Conservation (phyloP, 2,329 filamentous ascomycete genomes). For the Verticillium nubilum region DNA sequence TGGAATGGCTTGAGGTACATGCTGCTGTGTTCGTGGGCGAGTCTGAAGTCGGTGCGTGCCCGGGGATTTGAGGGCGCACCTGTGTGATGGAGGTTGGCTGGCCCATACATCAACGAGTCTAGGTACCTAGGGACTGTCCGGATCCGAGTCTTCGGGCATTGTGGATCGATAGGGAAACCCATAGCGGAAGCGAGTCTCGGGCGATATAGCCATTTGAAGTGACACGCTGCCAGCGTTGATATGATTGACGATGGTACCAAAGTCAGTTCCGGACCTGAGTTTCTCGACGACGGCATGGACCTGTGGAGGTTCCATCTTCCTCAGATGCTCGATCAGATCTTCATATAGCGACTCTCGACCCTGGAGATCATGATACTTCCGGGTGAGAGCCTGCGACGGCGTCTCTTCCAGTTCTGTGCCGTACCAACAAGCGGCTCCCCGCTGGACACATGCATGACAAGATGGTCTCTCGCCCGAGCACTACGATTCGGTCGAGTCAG, state of each 20-base stretch:
- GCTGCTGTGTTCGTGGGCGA: constrained; percentile 11
- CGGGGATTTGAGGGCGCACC: not conserved
- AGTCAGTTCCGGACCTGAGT: constrained; percentile 27
- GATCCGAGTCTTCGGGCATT: constrained; percentile 13
- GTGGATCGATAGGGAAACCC: constrained; percentile 27
- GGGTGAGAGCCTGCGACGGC: not conserved
- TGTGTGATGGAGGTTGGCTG: constrained; percentile 7
- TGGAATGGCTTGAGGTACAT: constrained; percentile 30
- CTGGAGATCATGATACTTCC: not conserved
- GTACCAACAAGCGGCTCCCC: not conserved
- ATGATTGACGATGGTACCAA: constrained; percentile 23
- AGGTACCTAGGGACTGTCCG: constrained; percentile 22
- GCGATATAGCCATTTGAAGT: constrained; percentile 28
- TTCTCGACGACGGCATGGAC: constrained; percentile 25
- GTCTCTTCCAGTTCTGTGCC: not conserved
- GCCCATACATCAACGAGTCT: constrained; percentile 19
- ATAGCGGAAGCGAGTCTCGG: constrained; percentile 31
- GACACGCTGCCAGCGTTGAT: constrained; percentile 29
- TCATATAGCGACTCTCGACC: not conserved
- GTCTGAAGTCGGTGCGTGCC: not conserved
- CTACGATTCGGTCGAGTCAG: not conserved
- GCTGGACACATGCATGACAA: not conserved
- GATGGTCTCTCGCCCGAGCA: not conserved
- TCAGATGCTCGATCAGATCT: not conserved
- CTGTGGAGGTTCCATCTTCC: constrained; percentile 11